Evolutionary conservation across 2,329 filamentous ascomycete genomes (phyloP).

Genomic region (Beauveria scarabaeidicola): DNA sequence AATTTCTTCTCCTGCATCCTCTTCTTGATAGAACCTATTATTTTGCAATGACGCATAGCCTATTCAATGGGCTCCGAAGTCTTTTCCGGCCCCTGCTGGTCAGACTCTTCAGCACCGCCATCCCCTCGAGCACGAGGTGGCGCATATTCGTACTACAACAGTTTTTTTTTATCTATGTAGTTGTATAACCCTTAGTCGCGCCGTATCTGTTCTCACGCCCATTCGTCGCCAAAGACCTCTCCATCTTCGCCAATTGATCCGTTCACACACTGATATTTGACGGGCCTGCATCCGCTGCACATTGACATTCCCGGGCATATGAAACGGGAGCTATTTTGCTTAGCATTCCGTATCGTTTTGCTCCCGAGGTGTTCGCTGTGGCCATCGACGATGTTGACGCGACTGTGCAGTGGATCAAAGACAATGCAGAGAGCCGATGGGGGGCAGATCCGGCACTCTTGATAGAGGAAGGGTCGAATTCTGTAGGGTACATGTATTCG

Average conservation of each 20-base stretch:
- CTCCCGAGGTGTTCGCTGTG: constrained; percentile 41
- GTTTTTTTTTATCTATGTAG: constrained; percentile 24
- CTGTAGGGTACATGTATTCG: background rate
- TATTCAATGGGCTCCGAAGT: constrained; percentile 1
- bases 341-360: constrained; percentile 42
- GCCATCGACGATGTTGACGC: constrained; percentile 40
- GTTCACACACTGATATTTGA: constrained; percentile 27
- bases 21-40: too few species aligned
- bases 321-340: constrained; percentile 36
- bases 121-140: constrained; percentile 33
- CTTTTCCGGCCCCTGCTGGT: constrained; percentile 23
- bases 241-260: constrained; percentile 19
- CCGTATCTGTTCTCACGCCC: constrained; percentile 28
- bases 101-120: constrained; percentile 26
- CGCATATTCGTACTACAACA: constrained; percentile 34
- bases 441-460: constrained; percentile 30
- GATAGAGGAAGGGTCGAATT: constrained; percentile 25
- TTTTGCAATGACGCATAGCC: background rate
- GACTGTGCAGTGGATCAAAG: constrained; percentile 30
- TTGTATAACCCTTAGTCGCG: constrained; percentile 26
- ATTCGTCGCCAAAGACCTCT: constrained; percentile 27
- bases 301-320: constrained; percentile 32
- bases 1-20: background rate
- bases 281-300: constrained; percentile 30
- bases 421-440: constrained; percentile 27